A percentile compares a stretch with the other conserved stretches of the same genome.
Conservation (phyloP, 345 rosid genomes). For the Syzygium grande region DNA sequence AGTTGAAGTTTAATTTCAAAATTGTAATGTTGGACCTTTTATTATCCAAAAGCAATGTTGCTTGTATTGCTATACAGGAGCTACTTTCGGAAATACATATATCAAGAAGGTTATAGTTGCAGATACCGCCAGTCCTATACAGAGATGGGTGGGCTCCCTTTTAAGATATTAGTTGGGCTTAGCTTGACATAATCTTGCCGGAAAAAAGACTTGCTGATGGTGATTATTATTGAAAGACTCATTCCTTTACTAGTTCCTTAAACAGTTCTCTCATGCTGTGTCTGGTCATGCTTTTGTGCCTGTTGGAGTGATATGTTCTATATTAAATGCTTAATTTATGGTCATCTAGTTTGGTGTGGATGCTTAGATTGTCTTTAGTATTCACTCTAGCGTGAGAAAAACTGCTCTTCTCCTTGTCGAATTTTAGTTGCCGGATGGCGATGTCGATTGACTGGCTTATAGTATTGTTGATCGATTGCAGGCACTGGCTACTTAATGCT, state of each 20-base stretch:
- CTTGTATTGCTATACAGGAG: not conserved
- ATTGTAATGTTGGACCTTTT: not conserved
- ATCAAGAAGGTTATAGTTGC: not conserved
- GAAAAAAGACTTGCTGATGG: not conserved
- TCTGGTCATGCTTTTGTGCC: not conserved
- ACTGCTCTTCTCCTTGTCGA: not conserved
- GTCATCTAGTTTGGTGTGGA: not conserved
- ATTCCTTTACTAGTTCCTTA: not conserved
- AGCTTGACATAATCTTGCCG: not conserved
- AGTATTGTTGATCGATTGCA: not conserved
- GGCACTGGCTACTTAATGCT: conserved; percentile 33
- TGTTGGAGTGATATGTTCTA: not conserved
- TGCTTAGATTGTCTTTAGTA: not conserved
- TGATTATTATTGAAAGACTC: not conserved
- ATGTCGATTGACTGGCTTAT: not conserved
- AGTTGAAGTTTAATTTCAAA: not conserved
- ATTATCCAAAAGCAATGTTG: not conserved
- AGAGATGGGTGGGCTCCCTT: not conserved
- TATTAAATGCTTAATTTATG: not conserved
- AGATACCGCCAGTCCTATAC: not conserved
- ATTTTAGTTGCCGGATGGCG: not conserved
- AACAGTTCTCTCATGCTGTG: not conserved
- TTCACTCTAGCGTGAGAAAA: not conserved
- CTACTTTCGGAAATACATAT: not conserved
- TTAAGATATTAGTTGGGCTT: not conserved